These are phyloP conservation scores for Schwanniomyces yamadae DNA, from an alignment of 805 yeast species.

Conservation along the genomic window DNA sequence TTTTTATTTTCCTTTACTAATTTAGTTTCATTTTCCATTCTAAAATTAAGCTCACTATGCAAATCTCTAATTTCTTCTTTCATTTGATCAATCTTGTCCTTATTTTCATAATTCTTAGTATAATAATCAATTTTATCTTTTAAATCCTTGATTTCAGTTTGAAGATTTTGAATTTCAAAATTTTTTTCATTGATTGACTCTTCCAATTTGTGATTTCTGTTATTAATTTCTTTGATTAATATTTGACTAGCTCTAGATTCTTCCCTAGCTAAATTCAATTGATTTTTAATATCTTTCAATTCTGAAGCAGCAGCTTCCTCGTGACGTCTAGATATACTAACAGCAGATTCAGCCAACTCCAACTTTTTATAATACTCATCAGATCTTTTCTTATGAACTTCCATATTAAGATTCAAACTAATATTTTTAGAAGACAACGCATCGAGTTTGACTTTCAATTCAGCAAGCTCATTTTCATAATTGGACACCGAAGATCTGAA, in stretches of 20 bases:
- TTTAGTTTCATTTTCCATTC: conserved; percentile 64
- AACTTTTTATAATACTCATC: conserved; percentile 71
- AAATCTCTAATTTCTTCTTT: conserved; percentile 54
- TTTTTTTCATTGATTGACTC: conserved; percentile 56
- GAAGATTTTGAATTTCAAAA: conserved; percentile 51
- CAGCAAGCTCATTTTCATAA: conserved; percentile 41
- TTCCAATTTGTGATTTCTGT: conserved; percentile 51
- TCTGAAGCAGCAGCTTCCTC: conserved; percentile 57
- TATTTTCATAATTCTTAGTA: conserved; percentile 44
- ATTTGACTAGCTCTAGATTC: conserved; percentile 57
- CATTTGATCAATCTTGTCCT: conserved; percentile 42
- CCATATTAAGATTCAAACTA: conserved; percentile 54
- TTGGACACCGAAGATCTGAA: conserved; percentile 35
- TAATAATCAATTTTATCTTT: conserved; percentile 57
- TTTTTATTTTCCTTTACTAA: conserved; percentile 63
- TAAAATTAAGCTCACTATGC: conserved; percentile 51
- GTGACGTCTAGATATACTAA: conserved; percentile 59
- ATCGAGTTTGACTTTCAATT: conserved; percentile 56
- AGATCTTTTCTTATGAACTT: conserved; percentile 66
- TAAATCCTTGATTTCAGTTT: conserved; percentile 48
- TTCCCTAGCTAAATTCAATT: conserved; percentile 45
- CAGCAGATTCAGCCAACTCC: conserved; percentile 76
- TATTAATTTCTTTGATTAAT: conserved; percentile 51
- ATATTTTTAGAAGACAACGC: conserved; percentile 54
- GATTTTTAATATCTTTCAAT: conserved; percentile 40